Evolutionary conservation across 805 yeast genomes (phyloP).

Genomic region (Saccharomycopsis microspora): DNA sequence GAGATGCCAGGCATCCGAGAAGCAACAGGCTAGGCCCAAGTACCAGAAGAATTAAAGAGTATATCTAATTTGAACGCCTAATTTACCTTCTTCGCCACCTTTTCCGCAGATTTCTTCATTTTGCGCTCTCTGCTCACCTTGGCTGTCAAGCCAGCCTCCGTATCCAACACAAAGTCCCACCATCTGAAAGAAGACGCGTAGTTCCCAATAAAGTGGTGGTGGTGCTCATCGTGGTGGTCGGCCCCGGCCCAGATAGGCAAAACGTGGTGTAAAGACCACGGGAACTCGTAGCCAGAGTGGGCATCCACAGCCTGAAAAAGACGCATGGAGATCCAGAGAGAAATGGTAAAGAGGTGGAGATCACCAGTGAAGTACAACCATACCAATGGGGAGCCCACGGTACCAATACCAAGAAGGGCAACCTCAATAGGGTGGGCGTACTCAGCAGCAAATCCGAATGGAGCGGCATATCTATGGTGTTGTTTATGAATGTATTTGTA

Average conservation of each 20-base stretch:
- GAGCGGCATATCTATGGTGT: constrained; percentile 97
- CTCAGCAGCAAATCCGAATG: constrained; percentile 94
- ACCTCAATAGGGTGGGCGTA: constrained; percentile 97
- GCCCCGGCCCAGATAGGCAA: constrained; percentile 98
- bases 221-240: constrained; percentile 96
- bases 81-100: constrained; percentile 11
- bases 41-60: too few species aligned
- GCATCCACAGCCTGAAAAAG: constrained; percentile 95
- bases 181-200: constrained; percentile 92
- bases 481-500: constrained; percentile 93
- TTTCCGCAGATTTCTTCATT: constrained; percentile 26
- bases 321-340: constrained; percentile 78
- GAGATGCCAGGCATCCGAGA: too few species aligned
- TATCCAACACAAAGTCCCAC: constrained; percentile 83
- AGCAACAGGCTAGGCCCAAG: too few species aligned
- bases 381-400: constrained; percentile 88
- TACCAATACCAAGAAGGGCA: constrained; percentile 82
- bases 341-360: constrained; percentile 83
- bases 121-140: constrained; percentile 60
- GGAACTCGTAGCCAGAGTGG: constrained; percentile 97
- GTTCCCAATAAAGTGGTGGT: constrained; percentile 90
- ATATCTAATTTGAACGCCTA: not conserved
- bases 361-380: constrained; percentile 67
- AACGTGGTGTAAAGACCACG: constrained; percentile 88
- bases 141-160: constrained; percentile 85